Evolutionary conservation across 2,329 filamentous ascomycete species (phyloP).

Genomic region (Fusarium bulbicola): DNA sequence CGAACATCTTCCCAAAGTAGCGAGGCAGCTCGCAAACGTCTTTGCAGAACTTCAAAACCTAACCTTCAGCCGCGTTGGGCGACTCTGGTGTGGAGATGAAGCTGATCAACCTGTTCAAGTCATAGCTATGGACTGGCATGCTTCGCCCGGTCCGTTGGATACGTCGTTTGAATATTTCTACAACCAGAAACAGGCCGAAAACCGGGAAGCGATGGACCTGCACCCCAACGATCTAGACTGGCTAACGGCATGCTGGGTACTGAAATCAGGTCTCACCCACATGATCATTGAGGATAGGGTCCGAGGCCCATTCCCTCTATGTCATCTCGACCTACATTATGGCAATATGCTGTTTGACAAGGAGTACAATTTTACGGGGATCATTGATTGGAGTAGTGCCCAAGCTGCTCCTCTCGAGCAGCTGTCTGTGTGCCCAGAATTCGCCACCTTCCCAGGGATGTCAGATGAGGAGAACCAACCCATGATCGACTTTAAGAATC

Average conservation of each 20-base stretch:
- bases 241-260: constrained; percentile 42
- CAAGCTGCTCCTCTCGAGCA: constrained; percentile 48
- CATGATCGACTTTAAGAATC: constrained; percentile 29
- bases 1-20: neutral
- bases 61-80: neutral
- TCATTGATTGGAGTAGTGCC: constrained; percentile 50
- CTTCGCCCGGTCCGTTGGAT: fast-evolving
- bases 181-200: neutral
- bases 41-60: neutral
- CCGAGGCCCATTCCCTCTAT: constrained; percentile 48
- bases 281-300: constrained; percentile 44
- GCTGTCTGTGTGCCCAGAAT: constrained; percentile 48
- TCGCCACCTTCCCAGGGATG: constrained; percentile 42
- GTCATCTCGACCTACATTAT: constrained; percentile 47
- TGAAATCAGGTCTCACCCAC: constrained; percentile 41
- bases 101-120: neutral
- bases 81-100: neutral
- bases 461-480: constrained; percentile 39
- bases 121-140: neutral
- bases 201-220: neutral
- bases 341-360: constrained; percentile 54
- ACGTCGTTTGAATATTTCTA: neutral
- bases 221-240: neutral
- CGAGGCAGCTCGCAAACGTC: neutral
- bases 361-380: constrained; percentile 50